These are phyloP conservation scores for Solanum paucissectum DNA, from an alignment of 257 asterid species.

Conservation along the genomic window DNA sequence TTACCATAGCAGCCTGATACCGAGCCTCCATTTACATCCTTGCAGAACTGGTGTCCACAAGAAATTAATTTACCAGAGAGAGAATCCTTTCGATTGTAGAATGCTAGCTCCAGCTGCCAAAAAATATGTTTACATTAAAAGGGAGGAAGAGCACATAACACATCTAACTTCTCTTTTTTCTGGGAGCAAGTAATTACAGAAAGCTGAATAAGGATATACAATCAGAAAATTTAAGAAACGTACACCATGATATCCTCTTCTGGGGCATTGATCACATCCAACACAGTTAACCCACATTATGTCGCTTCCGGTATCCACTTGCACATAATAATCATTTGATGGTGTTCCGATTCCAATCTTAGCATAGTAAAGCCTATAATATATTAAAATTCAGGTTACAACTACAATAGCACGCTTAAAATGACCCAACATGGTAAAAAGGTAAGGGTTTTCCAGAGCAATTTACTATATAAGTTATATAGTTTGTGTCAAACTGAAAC, in stretches of 20 bases:
- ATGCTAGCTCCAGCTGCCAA: constrained; percentile 79
- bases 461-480: background rate
- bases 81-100: constrained; percentile 67
- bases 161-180: background rate
- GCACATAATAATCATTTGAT: constrained; percentile 85
- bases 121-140: constrained; percentile 13
- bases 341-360: constrained; percentile 96
- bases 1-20: constrained; percentile 54
- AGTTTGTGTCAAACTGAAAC: background rate
- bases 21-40: constrained; percentile 47
- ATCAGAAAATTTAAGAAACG: constrained; percentile 18
- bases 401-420: background rate
- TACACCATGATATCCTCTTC: constrained; percentile 91
- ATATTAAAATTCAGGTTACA: background rate
- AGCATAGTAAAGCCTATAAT: constrained; percentile 90
- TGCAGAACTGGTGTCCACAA: constrained; percentile 58
- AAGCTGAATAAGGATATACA: background rate
- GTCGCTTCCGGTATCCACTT: constrained; percentile 97
- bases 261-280: constrained; percentile 79
- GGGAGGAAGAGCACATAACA: background rate
- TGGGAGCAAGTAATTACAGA: background rate
- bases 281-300: constrained; percentile 96
- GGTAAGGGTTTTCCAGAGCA: background rate
- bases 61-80: constrained; percentile 53
- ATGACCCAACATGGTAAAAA: background rate